phyloP scores from a whole-genome alignment of 179 eudicot genomes.

The Kewa caespitosa region DNA sequence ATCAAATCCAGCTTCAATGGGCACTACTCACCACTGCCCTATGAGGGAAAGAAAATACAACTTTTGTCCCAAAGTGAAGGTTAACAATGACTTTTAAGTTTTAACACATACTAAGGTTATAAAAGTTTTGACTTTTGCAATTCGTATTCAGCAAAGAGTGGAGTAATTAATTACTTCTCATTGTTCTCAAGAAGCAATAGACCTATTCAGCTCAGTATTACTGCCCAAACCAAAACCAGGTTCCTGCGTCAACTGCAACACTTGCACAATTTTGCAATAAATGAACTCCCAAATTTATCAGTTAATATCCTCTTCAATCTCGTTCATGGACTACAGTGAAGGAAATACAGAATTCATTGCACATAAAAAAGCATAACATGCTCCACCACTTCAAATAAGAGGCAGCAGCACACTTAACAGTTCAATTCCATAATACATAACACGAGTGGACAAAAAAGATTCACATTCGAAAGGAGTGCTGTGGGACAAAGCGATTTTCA shows the following conservation, averaged over 20 bases:
- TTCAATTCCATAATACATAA: neutral
- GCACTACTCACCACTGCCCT: too few relatives aligned
- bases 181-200: too few relatives aligned
- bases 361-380: neutral
- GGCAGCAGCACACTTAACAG: slow-evolving; percentile 1
- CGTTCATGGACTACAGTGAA: neutral
- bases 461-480: neutral
- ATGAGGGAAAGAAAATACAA: too few relatives aligned
- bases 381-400: neutral
- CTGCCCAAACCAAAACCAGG: neutral
- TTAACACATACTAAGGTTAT: too few relatives aligned
- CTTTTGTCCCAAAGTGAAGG: too few relatives aligned
- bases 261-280: neutral
- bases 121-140: too few relatives aligned
- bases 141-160: too few relatives aligned
- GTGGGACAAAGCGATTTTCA: neutral
- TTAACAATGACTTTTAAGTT: too few relatives aligned
- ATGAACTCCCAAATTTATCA: neutral
- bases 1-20: too few relatives aligned
- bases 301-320: neutral
- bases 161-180: too few relatives aligned
- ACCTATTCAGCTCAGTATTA: neutral
- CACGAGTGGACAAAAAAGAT: neutral
- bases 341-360: neutral
- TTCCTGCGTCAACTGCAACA: neutral